These are phyloP conservation scores for Syzygium malaccense DNA, from an alignment of 441 rosid species.

Conservation along the genomic window DNA sequence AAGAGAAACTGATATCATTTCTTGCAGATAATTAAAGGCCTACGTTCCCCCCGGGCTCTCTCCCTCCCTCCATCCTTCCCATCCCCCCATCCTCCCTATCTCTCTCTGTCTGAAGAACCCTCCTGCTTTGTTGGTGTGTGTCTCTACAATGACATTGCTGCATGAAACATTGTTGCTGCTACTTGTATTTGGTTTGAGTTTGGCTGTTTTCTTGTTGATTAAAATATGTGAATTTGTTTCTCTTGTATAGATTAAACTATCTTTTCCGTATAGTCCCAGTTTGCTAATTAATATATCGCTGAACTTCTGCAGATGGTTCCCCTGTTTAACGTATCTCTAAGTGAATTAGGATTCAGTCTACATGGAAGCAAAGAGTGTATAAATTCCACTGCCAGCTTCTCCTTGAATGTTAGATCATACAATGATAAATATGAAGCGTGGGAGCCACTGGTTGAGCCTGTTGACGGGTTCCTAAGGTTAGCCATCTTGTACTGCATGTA, in stretches of 20 bases:
- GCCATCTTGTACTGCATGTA: neutral
- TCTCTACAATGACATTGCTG: neutral
- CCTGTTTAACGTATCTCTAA: slow-evolving; percentile 70
- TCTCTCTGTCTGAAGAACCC: neutral
- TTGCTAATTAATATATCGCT: slow-evolving; percentile 2
- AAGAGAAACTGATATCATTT: neutral
- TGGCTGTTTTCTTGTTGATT: neutral
- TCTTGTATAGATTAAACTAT: neutral
- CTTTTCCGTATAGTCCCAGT: neutral
- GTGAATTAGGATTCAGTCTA: slow-evolving; percentile 67
- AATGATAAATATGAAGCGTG: slow-evolving; percentile 92
- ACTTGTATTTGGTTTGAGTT: neutral
- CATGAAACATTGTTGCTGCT: neutral
- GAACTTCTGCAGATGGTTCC: slow-evolving; percentile 88
- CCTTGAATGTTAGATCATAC: slow-evolving; percentile 84
- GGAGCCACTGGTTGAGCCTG: slow-evolving; percentile 97
- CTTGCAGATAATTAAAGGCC: neutral
- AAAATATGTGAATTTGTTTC: neutral
- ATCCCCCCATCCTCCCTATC: neutral
- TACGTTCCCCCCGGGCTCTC: neutral
- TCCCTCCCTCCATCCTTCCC: neutral
- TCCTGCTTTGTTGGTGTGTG: neutral
- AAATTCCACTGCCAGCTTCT: slow-evolving; percentile 74
- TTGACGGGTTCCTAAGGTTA: slow-evolving; percentile 80
- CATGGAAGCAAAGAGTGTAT: slow-evolving; percentile 63